Evolutionary conservation across 2,329 filamentous ascomycete genomes (phyloP), one percentile per base, ranked within the genome.

Genomic region (Beauveria scarabaeidicola): DNA sequence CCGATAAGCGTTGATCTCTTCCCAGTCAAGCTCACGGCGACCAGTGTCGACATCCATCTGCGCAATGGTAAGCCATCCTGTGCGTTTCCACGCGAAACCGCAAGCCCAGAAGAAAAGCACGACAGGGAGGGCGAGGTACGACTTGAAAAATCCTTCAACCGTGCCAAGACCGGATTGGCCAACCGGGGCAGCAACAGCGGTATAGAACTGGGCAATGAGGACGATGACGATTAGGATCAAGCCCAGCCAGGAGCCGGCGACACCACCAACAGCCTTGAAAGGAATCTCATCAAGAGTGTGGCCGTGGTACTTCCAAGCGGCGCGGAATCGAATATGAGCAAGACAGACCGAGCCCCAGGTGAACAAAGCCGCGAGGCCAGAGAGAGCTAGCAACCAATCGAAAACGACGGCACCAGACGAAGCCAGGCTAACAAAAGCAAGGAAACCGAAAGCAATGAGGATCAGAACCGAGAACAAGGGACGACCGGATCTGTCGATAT

Each of bases 31-130:
- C 70, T 83, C 79, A 61, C 85, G 79, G 43, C 85, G 80, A 62
- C 85, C 86, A 29, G 78, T 80, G 67, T 89, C 85, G 58, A 89
- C 78, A 65, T 89, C 86, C 61, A 90, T 88, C 64, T 88, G 73
- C 29, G 76, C 72, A 2, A 82, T 69, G 25, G 69, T 77, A 58
- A 86, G 75, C 82, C 83, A 88, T 19, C 80, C 79, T 25, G 76
- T 70, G 46, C 82, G 75, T 78, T 89, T 89, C 86, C 85, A 89
- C 63, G 82, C 15, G 68, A 80, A 88, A 7, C 85, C 83, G 50
- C 69, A 67, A 48, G 75, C 52, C 78, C 81, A 85, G 70, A 85
- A 85, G 61, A 73, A 55, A 5, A 82, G 63, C 44, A 83, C 77
- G 51, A 83, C 76, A 19, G 80, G 79, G 0, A 81, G 64, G 11